Conservation (phyloP, 371 early-diverging fungal species). For the Conidiobolus incongruus region DNA sequence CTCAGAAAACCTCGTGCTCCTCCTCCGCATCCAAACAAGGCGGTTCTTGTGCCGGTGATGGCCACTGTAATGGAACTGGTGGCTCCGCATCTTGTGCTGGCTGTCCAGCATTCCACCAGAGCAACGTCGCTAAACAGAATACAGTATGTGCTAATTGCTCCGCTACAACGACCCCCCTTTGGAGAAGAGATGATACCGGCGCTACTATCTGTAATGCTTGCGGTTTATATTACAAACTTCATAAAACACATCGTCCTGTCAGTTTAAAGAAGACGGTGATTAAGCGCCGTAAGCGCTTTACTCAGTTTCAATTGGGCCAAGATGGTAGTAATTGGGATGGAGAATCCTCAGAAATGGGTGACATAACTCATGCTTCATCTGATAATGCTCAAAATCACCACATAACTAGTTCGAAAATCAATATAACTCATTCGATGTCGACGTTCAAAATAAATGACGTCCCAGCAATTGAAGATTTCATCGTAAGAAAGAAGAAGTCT, state of each 20-base stretch:
- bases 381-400: no score
- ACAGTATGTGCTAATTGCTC: constrained; percentile 55
- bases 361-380: no score
- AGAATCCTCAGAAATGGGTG: no score
- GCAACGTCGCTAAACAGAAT: constrained; percentile 20
- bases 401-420: no score
- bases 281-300: constrained; percentile 52
- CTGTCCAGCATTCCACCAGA: constrained; percentile 55
- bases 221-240: no score
- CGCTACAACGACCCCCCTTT: constrained; percentile 67
- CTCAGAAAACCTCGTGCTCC: constrained; percentile 5
- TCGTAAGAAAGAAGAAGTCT: no score
- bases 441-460: no score
- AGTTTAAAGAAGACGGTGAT: constrained; percentile 64
- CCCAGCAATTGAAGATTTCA: no score
- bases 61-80: constrained; percentile 53
- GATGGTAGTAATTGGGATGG: no score
- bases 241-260: constrained; percentile 54
- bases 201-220: constrained; percentile 72
- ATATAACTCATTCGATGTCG: no score
- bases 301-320: no score
- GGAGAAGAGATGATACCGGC: constrained; percentile 61
- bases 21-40: constrained; percentile 6
- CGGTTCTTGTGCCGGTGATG: constrained; percentile 54
- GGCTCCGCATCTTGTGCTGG: constrained; percentile 48